Percentiles rank a stretch among this genome's conserved stretches.
These are phyloP conservation scores for Trematosphaeria pertusa DNA, from an alignment of 2,329 filamentous ascomycete genomes.

Conservation along the genomic window DNA sequence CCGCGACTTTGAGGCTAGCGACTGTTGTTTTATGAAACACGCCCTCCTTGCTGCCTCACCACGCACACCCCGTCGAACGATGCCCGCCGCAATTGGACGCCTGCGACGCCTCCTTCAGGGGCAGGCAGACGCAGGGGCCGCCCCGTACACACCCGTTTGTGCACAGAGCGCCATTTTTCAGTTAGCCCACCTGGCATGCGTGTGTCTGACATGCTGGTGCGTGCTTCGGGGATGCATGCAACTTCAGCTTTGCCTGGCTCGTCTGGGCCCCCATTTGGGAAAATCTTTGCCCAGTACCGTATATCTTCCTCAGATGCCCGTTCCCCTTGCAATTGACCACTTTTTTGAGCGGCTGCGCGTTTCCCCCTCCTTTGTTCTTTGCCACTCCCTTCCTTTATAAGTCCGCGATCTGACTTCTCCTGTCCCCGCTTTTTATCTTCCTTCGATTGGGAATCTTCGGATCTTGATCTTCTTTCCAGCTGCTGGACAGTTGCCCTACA, in stretches of 20 bases:
- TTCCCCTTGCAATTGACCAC: slow-evolving; percentile 4
- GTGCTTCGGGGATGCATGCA: background rate
- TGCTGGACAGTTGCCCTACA: slow-evolving; percentile 42
- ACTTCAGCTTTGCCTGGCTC: no score
- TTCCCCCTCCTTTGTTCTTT: no score
- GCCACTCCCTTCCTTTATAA: no score
- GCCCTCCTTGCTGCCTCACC: slow-evolving; percentile 20
- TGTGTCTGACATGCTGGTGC: slow-evolving; percentile 13
- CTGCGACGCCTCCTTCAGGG: slow-evolving; percentile 18
- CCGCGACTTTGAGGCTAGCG: no score
- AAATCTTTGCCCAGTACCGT: slow-evolving; percentile 24
- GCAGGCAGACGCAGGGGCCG: slow-evolving; percentile 24
- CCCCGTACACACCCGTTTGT: background rate
- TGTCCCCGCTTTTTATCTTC: background rate
- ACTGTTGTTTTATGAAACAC: slow-evolving; percentile 32
- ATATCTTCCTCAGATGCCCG: slow-evolving; percentile 17
- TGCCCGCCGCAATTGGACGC: slow-evolving; percentile 14
- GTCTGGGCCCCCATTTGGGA: slow-evolving; percentile 8
- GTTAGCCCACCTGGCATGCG: no score
- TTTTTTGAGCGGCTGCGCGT: slow-evolving; percentile 5
- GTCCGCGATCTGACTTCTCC: no score
- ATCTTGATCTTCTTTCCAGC: slow-evolving; percentile 10
- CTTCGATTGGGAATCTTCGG: no score
- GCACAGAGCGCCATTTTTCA: no score
- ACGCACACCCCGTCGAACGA: slow-evolving; percentile 10